phyloP scores from a whole-genome alignment of 129 eudicot genomes.

The Chrysanthemum seticuspe region DNA sequence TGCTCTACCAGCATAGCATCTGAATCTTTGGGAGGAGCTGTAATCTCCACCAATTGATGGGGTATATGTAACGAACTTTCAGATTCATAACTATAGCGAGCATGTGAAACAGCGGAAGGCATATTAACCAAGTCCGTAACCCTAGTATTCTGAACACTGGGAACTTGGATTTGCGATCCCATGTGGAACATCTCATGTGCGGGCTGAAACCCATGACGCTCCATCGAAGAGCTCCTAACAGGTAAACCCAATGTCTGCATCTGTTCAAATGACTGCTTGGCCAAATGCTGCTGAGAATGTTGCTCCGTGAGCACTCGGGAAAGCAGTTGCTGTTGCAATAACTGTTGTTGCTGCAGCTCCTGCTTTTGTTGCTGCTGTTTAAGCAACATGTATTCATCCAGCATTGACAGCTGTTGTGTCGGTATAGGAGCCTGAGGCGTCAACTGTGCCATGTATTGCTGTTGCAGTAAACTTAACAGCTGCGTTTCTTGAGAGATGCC shows the following conservation, averaged over 20 bases:
- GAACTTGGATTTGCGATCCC: constrained; percentile 49
- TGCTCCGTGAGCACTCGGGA: constrained; percentile 60
- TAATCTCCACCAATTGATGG: constrained; percentile 52
- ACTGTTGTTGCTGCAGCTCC: constrained; percentile 64
- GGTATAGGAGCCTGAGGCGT: constrained; percentile 61
- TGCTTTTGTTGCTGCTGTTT: constrained; percentile 72
- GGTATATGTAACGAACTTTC: constrained; percentile 53
- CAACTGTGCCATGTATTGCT: constrained; percentile 70
- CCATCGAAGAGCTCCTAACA: constrained; percentile 37
- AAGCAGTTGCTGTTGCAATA: constrained; percentile 71
- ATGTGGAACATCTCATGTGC: constrained; percentile 46
- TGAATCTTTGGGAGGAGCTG: no score
- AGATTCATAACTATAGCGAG: constrained; percentile 30
- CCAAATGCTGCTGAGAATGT: constrained; percentile 47
- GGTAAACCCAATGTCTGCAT: constrained; percentile 44
- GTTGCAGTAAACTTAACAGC: constrained; percentile 53
- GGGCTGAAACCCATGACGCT: constrained; percentile 22
- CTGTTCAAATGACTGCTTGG: constrained; percentile 48
- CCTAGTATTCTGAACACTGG: constrained; percentile 35
- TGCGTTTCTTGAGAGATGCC: constrained; percentile 70
- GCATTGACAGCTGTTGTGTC: constrained; percentile 56
- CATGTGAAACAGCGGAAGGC: constrained; percentile 38
- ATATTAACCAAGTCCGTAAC: constrained; percentile 24
- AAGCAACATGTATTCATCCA: constrained; percentile 74
- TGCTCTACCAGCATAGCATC: neutral